Evolutionary conservation across 352 stramenopile species (phyloP).

Genomic region (Pythium pyrilobum): DNA sequence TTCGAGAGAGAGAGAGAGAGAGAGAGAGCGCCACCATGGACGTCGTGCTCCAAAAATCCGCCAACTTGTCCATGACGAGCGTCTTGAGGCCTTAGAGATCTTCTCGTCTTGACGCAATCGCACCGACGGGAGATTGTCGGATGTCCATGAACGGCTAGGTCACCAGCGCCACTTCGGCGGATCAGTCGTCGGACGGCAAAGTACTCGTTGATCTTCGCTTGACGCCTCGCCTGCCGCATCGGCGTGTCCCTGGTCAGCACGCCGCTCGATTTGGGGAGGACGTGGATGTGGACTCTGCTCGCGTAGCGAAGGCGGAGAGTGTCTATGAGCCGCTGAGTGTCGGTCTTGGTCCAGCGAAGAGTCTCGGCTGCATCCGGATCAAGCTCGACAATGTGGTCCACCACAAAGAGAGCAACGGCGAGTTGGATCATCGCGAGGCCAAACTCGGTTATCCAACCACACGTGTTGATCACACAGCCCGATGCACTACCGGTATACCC

Average conservation of each 20-base stretch:
- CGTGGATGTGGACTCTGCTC: background rate
- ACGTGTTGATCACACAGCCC: background rate
- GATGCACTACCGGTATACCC: background rate
- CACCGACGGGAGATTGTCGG: too few relatives aligned
- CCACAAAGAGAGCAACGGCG: background rate
- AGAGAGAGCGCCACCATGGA: too few relatives aligned
- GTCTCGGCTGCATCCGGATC: background rate
- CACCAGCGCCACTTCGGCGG: too few relatives aligned
- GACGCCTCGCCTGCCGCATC: background rate
- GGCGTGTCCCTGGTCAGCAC: background rate
- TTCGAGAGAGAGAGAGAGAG: too few relatives aligned
- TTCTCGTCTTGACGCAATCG: too few relatives aligned
- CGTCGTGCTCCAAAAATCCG: too few relatives aligned
- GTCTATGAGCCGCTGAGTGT: background rate
- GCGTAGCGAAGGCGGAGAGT: background rate
- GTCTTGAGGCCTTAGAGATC: too few relatives aligned
- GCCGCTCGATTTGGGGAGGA: background rate
- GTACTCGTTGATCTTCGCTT: background rate
- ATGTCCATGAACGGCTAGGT: too few relatives aligned
- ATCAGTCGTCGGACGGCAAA: too few relatives aligned
- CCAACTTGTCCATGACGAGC: too few relatives aligned
- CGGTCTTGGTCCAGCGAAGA: background rate
- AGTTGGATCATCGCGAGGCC: background rate
- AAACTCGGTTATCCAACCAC: background rate
- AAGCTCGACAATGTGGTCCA: background rate